These are phyloP conservation scores for Podochytrium sp. DNA, from an alignment of 192 early-diverging fungal genomes.

Conservation along the genomic window DNA sequence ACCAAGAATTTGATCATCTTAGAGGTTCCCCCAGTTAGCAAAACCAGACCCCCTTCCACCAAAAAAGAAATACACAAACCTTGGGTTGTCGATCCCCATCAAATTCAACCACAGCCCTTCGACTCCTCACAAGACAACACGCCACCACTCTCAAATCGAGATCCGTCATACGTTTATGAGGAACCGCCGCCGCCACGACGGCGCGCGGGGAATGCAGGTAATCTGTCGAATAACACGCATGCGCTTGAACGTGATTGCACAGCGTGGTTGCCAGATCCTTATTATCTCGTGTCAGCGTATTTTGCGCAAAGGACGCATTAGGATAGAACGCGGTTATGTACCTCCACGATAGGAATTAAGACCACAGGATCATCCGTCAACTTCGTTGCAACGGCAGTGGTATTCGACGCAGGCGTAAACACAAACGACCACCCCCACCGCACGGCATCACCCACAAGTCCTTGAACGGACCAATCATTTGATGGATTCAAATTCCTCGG, in stretches of 20 bases:
- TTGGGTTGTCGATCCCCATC: background rate
- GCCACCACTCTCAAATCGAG: background rate
- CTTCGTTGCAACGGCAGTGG: background rate
- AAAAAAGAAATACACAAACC: background rate
- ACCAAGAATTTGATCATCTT: constrained; percentile 11
- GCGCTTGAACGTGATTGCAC: background rate
- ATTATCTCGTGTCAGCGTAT: background rate
- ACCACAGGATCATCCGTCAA: background rate
- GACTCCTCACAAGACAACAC: background rate
- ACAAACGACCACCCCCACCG: background rate
- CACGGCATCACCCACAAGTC: background rate
- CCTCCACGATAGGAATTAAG: background rate
- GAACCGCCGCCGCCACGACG: background rate
- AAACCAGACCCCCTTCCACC: background rate
- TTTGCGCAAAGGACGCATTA: background rate
- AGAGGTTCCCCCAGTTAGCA: background rate
- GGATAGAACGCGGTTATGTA: background rate
- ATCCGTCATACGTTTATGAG: no score
- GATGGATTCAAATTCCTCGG: background rate
- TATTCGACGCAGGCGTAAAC: background rate
- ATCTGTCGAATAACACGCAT: constrained; percentile 14
- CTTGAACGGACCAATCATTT: background rate
- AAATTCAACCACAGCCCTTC: background rate
- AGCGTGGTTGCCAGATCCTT: background rate
- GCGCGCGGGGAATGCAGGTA: background rate